phyloP scores from a whole-genome alignment of 306 rosid genomes.

The Prunus dulcis region DNA sequence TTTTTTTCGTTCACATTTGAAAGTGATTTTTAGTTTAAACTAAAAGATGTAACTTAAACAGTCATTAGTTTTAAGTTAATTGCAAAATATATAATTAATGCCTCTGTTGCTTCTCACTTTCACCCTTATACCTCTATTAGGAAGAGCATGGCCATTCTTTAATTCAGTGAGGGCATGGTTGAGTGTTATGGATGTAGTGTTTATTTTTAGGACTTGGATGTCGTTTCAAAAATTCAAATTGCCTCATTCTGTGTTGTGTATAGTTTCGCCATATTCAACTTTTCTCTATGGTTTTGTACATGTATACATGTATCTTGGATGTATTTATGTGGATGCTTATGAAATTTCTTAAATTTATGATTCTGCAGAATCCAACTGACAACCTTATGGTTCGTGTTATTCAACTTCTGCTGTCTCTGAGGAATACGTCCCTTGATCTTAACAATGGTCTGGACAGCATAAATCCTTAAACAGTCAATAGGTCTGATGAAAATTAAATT shows the following conservation, averaged over 20 bases:
- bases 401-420: constrained; percentile 85
- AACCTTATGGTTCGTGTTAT: constrained; percentile 62
- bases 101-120: background rate
- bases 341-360: constrained; percentile 18
- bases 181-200: background rate
- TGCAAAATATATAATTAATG: background rate
- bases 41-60: too few species aligned
- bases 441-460: constrained; percentile 52
- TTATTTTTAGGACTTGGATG: background rate
- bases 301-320: background rate
- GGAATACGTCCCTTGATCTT: constrained; percentile 57
- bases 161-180: background rate
- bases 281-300: background rate
- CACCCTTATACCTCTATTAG: background rate
- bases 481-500: constrained; percentile 6
- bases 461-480: background rate
- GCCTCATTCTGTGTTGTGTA: too few species aligned
- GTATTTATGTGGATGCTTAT: background rate
- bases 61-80: too few species aligned
- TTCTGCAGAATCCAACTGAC: constrained; percentile 67
- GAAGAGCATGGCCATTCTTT: background rate
- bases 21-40: too few species aligned
- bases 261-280: background rate
- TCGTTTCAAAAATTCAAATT: too few species aligned
- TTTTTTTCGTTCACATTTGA: background rate